Conservation (phyloP, 306 rosid genomes). For the Trifolium subterraneum region DNA sequence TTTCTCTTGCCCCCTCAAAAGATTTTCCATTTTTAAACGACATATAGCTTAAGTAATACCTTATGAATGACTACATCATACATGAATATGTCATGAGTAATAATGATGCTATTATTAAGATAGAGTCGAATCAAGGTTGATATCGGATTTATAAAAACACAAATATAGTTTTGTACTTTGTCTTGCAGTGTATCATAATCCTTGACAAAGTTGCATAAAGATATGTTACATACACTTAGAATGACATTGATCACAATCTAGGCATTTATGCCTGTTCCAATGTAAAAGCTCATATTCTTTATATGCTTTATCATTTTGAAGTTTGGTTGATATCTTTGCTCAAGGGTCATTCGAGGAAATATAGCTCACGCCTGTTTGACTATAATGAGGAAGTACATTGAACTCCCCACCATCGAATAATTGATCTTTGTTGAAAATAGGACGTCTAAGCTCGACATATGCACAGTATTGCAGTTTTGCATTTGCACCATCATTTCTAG, state of each 20-base stretch:
- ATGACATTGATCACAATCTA: neutral
- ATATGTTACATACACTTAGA: neutral
- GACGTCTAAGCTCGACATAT: constrained; percentile 64
- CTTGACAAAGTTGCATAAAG: neutral
- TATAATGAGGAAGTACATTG: constrained; percentile 48
- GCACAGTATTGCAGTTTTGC: constrained; percentile 62
- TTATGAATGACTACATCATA: neutral
- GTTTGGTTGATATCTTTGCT: constrained; percentile 16
- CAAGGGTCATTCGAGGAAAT: neutral
- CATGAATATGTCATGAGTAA: neutral
- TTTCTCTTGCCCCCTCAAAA: too few species aligned
- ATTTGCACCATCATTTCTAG: constrained; percentile 49
- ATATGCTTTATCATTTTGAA: constrained; percentile 21
- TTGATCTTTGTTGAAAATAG: constrained; percentile 46
- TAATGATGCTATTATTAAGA: neutral
- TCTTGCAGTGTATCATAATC: neutral
- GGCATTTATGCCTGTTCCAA: neutral
- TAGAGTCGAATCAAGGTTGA: neutral
- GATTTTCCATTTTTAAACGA: neutral
- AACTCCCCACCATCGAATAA: constrained; percentile 57
- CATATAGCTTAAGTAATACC: neutral
- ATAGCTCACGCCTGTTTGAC: constrained; percentile 50
- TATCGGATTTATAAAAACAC: neutral
- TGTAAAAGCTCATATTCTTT: neutral
- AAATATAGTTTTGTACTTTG: neutral